phyloP scores from a whole-genome alignment of 1,284 basidiomycete species.

The Malassezia furfur region DNA sequence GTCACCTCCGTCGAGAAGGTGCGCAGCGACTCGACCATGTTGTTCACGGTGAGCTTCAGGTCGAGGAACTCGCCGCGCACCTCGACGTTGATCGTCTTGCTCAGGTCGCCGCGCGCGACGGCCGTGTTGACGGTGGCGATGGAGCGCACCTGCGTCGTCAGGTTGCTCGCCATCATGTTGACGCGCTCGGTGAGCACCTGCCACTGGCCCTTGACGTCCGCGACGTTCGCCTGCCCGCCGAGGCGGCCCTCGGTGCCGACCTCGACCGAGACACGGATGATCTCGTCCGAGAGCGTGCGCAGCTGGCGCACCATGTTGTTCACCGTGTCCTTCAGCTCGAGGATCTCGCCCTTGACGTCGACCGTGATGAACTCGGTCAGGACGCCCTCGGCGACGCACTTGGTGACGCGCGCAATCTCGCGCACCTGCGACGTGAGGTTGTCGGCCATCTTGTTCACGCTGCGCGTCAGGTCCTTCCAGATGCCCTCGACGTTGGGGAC shows the following conservation, averaged over 20 bases:
- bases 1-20: constrained; percentile 49
- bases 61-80: constrained; percentile 46
- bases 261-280: constrained; percentile 64
- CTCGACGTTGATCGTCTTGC: constrained; percentile 48
- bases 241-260: constrained; percentile 83
- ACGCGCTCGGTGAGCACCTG: constrained; percentile 48
- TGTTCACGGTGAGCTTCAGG: constrained; percentile 47
- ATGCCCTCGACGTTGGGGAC: constrained; percentile 51
- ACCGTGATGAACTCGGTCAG: constrained; percentile 80
- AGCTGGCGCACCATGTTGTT: constrained; percentile 48
- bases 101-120: constrained; percentile 45
- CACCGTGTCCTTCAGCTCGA: constrained; percentile 64
- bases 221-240: constrained; percentile 75
- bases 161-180: constrained; percentile 55
- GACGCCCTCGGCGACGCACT: constrained; percentile 75
- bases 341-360: constrained; percentile 92
- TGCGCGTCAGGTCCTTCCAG: constrained; percentile 51
- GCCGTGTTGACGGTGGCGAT: constrained; percentile 46
- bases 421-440: constrained; percentile 41
- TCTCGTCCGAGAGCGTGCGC: constrained; percentile 45
- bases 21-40: constrained; percentile 48
- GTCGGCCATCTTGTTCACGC: constrained; percentile 52
- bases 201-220: constrained; percentile 51
- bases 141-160: constrained; percentile 76
- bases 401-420: constrained; percentile 49